Evolutionary conservation across 2,329 filamentous ascomycete genomes (phyloP).

Genomic region (Penicillium brasilianum): DNA sequence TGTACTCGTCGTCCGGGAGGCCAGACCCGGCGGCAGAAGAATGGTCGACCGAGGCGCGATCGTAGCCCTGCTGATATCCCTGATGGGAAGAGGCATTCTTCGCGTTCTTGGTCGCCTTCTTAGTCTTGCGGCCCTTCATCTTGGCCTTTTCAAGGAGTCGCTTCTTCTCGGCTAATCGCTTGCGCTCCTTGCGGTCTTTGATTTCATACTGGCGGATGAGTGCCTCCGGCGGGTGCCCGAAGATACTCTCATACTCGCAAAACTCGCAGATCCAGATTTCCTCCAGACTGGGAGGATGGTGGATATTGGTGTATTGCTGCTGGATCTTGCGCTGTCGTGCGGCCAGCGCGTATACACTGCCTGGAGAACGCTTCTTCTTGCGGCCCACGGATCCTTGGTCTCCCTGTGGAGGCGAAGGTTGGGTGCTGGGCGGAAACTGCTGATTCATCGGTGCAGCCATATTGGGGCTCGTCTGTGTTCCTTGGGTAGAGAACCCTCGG

Average conservation of each 20-base stretch:
- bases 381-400: constrained; percentile 58
- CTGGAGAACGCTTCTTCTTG: constrained; percentile 68
- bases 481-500: constrained; percentile 57
- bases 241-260: constrained; percentile 96
- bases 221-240: constrained; percentile 81
- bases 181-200: constrained; percentile 84
- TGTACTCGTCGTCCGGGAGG: constrained; percentile 56
- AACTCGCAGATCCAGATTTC: constrained; percentile 97
- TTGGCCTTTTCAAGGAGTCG: constrained; percentile 89
- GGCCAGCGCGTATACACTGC: constrained; percentile 74
- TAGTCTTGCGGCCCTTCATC: constrained; percentile 87
- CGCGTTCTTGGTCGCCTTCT: constrained; percentile 74
- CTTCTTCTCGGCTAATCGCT: constrained; percentile 83
- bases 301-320: constrained; percentile 76
- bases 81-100: constrained; percentile 51
- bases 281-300: constrained; percentile 70
- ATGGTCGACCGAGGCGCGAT: constrained; percentile 48
- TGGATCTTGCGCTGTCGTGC: constrained; percentile 78
- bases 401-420: constrained; percentile 45
- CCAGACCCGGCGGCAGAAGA: constrained; percentile 46
- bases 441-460: constrained; percentile 47
- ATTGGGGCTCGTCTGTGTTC: constrained; percentile 61
- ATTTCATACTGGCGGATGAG: constrained; percentile 92
- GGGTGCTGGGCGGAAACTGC: constrained; percentile 34
- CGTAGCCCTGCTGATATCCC: constrained; percentile 47